Base-by-base conservation (phyloP, 2,329 filamentous ascomycete species). In the Cercospora janseana region DNA sequence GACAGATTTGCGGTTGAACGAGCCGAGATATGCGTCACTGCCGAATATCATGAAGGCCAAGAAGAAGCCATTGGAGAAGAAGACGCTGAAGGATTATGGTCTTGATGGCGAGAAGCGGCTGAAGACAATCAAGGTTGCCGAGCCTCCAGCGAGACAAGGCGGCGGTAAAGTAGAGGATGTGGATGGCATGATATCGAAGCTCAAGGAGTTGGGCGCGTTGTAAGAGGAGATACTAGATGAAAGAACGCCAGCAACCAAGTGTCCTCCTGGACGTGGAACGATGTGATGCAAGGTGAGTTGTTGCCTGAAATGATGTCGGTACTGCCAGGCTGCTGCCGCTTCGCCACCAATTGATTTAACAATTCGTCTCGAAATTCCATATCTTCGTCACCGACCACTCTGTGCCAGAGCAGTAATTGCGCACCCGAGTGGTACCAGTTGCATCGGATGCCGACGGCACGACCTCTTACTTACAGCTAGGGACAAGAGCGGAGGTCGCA, bases 21-120 rank as follows among this genome's bases (percentile, higher is more conserved):
- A 94, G 80, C 93, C 93, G 52, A 79, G 93, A 58, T 98, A 95
- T 70, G 93, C 92, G 16, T 95, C 83, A 72, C 71, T 98, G 80
- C 92, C 91, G 43, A 97, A 97, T 69, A 97, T 98, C 60, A 98
- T 98, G 93, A 98, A 97, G 85, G 93, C 93, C 46, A 98, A 98
- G 87, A 98, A 97, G 87, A 98, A 98, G 86, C 88, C 88, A 66
- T 67, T 98, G 63, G 89, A 93, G 65, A 97, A 96, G 86, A 86
- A 89, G 79, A 88, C 80, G 59, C 70, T 96, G 69, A 79, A 76
- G 50, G 93, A 98, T 67, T 87, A 87, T 70, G 88, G 87, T 2
- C 73, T 95, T 34, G 84, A 90, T 63, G 81, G 80, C 45, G 79
- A 80, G 69, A 83, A 79, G 72, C 79, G 91, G 63, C 72, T 98